A percentile compares a stretch with the other conserved stretches of the same genome.
Evolutionary conservation across 768 basidiomycete species (phyloP).

Genomic region (Favolaschia claudopus): DNA sequence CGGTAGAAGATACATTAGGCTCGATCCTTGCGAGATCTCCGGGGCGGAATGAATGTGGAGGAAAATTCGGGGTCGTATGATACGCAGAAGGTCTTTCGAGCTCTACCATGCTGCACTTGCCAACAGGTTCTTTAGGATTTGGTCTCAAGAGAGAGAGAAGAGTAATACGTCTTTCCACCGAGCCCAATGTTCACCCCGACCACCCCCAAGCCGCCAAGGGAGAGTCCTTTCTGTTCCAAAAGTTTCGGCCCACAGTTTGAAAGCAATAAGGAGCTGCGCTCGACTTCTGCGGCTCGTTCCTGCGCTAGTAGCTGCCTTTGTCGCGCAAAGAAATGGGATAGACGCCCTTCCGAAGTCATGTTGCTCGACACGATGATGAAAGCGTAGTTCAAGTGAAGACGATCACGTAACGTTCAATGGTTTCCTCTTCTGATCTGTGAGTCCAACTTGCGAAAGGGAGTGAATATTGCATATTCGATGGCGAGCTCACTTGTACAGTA

Average conservation of each 20-base stretch:
- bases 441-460: too few relatives aligned
- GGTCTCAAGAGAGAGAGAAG: background rate
- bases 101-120: constrained; percentile 77
- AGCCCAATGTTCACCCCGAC: constrained; percentile 81
- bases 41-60: constrained; percentile 88
- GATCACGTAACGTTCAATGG: too few relatives aligned
- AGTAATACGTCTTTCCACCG: constrained; percentile 90
- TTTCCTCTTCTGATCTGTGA: too few relatives aligned
- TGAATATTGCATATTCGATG: too few relatives aligned
- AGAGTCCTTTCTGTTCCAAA: constrained; percentile 89
- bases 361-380: background rate
- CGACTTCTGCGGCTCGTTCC: constrained; percentile 88
- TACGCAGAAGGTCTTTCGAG: constrained; percentile 85
- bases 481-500: too few relatives aligned
- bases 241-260: constrained; percentile 85
- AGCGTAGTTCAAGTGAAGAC: background rate
- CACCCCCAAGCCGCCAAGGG: constrained; percentile 76
- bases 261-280: constrained; percentile 77
- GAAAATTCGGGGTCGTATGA: constrained; percentile 73
- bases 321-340: constrained; percentile 69
- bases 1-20: constrained; percentile 59
- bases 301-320: constrained; percentile 70
- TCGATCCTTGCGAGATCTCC: constrained; percentile 92
- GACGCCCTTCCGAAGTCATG: constrained; percentile 34
- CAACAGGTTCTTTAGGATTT: constrained; percentile 28